Evolutionary conservation across 306 rosid genomes (phyloP), one percentile per base, ranked within the genome.

Genomic region (Cucurbita moschata): DNA sequence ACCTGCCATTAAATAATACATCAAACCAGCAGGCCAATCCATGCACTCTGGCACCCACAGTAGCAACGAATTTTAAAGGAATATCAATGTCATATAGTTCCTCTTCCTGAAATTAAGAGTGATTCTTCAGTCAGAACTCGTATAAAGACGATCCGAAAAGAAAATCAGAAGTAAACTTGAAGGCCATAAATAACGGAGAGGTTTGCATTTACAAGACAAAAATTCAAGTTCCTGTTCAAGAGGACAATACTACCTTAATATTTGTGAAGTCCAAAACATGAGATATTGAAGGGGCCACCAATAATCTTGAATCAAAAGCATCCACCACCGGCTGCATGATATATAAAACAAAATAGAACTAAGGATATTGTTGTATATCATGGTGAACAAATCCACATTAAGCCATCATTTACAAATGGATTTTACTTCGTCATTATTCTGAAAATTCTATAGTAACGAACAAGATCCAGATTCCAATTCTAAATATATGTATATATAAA

Each of bases 11-110:
- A 79, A 93, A 93, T 55, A 93, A 79, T 64, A 93, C 98, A 78
- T 93, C 98, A 62, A 93, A 93, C 98, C 98, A 93, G 81, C 98
- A 93, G 10, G 98, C 98, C 78, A 93, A 71, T 61, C 98, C 98
- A 80, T 93, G 98, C 64, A 93, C 92, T 86, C 98, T 88, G 51
- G 98, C 81, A 74, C 96, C 92, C 71, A 90, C 94, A 51, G 92
- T 75, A 52, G 97, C 90, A n/a, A 74, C 60, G 76, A 93, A 93
- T 80, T 77, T 90, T 76, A 93, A 76, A 54, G 98, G 97, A 83
- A 93, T 76, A 69, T 93, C 97, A 43, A 93, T 81, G 82, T 93
- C 97, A 85, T 87, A 93, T 74, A 93, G 80, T 1, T 87, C 90
- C 73, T 93, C 98, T 84, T 93, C 98, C 96, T 90, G 80, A 79